phyloP scores from a whole-genome alignment of 768 basidiomycete genomes.

The Suillus subalutaceus region DNA sequence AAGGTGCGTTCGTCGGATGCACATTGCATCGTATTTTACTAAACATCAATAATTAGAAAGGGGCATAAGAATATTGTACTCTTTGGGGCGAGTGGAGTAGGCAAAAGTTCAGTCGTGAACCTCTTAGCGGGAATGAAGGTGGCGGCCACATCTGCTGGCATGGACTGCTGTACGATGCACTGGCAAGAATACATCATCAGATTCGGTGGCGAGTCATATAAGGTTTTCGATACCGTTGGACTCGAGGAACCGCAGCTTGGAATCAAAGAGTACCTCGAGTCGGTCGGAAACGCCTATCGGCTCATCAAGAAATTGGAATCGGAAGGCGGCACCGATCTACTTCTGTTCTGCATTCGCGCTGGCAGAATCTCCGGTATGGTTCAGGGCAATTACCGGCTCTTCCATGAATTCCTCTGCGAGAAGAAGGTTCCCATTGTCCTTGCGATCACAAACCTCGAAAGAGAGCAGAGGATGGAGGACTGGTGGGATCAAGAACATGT shows the following conservation, averaged over 20 bases:
- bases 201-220: slow-evolving; percentile 25
- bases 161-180: slow-evolving; percentile 38
- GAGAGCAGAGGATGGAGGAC: slow-evolving; percentile 36
- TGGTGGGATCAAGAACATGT: slow-evolving; percentile 29
- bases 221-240: slow-evolving; percentile 38
- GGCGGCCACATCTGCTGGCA: slow-evolving; percentile 33
- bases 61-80: slow-evolving; percentile 19
- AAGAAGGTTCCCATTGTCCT: neutral
- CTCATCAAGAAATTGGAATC: slow-evolving; percentile 39
- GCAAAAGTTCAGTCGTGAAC: slow-evolving; percentile 29
- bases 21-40: too few relatives aligned
- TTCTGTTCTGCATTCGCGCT: slow-evolving; percentile 43
- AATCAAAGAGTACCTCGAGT: slow-evolving; percentile 23
- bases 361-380: slow-evolving; percentile 45
- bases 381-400: slow-evolving; percentile 36
- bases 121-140: slow-evolving; percentile 33
- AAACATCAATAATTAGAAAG: neutral
- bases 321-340: slow-evolving; percentile 40
- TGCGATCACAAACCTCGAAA: slow-evolving; percentile 43
- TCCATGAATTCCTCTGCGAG: slow-evolving; percentile 24
- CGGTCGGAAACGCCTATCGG: slow-evolving; percentile 32
- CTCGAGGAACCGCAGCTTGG: slow-evolving; percentile 31
- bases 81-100: too few relatives aligned
- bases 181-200: slow-evolving; percentile 29
- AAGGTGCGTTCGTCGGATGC: neutral